Evolutionary conservation across 1,139 yeast species (phyloP), one percentile per base, ranked within the genome.

Genomic region (Nadsonia commutata): DNA sequence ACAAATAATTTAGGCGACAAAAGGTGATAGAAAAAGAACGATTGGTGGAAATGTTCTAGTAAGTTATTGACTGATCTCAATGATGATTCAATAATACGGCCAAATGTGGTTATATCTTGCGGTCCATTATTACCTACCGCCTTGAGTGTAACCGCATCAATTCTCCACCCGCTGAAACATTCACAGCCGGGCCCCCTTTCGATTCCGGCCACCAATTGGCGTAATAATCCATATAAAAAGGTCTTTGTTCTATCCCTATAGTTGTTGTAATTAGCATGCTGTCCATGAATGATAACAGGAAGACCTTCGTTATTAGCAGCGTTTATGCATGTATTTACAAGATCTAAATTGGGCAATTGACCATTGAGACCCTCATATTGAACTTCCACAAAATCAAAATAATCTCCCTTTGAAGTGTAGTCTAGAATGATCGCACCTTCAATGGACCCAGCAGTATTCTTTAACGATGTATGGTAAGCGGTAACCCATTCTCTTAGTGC

Each of bases 81-180:
- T 16, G 83, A 68, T 2, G 93, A 84, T 59, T 93, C 99, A 17
- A 86, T 74, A 3, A 88, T 71, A 58, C 98, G 72, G 3, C 98
- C 98, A 59, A 84, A 80, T 27, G 93, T 86, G 0, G 97, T 90
- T 42, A 90, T 78, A 63, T 90, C 97, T 41, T 70, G 70, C 2
- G 72, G 71, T 1, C 82, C 83, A 3, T 57, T 56, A 1, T 65
- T 66, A 1, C 80, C 81, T 23, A 62, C 63, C 0, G 94, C 96
- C 45, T 72, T 72, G 37, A 93, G 60, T 1, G 97, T 84, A 31
- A 90, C 63, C 0, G 97, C 81, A 60, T 90, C 97, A 46, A 93
- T 83, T 59, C 93, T 82, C 95, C 95, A 90, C 2, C 97, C 97
- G 42, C 94, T 80, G 58, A 90, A 90, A 11, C 88, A 85, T 57